phyloP scores from a whole-genome alignment of 176 grass and related monocot species.

The Juncus inflexus region DNA sequence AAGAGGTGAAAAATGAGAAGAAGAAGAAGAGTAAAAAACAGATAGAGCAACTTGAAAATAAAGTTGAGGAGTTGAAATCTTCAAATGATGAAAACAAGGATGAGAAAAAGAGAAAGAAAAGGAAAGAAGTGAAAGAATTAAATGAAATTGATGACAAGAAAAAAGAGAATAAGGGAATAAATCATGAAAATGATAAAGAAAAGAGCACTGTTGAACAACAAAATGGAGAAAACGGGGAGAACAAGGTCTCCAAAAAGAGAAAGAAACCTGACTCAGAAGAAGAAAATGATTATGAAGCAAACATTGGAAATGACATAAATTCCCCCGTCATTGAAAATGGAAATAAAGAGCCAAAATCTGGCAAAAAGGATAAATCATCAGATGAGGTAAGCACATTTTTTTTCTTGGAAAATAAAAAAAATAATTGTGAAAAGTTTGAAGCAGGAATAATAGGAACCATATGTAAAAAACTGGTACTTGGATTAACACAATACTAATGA shows the following conservation, averaged over 20 bases:
- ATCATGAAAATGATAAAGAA: constrained; percentile 42
- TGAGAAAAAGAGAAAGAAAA: constrained; percentile 62
- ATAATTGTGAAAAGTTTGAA: neutral
- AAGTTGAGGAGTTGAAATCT: constrained; percentile 3
- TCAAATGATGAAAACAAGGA: constrained; percentile 28
- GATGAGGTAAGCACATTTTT: constrained; percentile 44
- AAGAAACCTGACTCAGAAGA: constrained; percentile 21
- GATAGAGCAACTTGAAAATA: constrained; percentile 8
- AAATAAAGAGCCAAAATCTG: constrained; percentile 34
- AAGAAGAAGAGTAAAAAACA: constrained; percentile 32
- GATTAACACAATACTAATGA: neutral
- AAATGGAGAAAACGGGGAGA: constrained; percentile 34
- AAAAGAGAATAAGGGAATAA: constrained; percentile 36
- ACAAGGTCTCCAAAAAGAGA: constrained; percentile 26
- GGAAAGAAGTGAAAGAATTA: constrained; percentile 25
- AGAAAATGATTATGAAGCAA: constrained; percentile 37
- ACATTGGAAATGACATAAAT: constrained; percentile 32
- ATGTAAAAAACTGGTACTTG: neutral
- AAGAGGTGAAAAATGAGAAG: constrained; percentile 48
- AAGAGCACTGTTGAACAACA: constrained; percentile 30
- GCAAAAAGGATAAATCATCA: constrained; percentile 59
- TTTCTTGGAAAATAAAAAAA: too few relatives aligned
- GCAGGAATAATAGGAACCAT: too few relatives aligned
- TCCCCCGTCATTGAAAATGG: neutral
- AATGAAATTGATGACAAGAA: constrained; percentile 20